Evolutionary conservation across 176 grass and related monocot genomes (phyloP).

Genomic region (Phyllostachys edulis): DNA sequence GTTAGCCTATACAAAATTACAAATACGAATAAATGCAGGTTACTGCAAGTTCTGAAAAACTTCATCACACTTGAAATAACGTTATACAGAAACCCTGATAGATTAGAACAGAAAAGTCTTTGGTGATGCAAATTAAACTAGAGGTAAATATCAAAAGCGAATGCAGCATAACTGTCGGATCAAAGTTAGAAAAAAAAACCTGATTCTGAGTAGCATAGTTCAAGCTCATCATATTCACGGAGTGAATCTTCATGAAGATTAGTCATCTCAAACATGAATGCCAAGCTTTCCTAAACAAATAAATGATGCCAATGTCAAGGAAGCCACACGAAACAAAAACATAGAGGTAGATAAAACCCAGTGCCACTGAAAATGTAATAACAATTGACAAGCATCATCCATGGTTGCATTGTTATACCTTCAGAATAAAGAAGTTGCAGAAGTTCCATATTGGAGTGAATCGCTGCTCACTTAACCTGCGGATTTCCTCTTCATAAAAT

Average conservation of each 20-base stretch:
- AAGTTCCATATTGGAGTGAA: constrained; percentile 96
- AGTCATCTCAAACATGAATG: constrained; percentile 98
- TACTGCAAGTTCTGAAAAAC: constrained; percentile 6
- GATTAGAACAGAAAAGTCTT: not conserved
- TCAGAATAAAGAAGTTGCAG: constrained; percentile 99
- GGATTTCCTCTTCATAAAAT: constrained; percentile 96
- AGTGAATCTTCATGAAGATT: constrained; percentile 97
- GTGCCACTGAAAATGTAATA: constrained; percentile 25
- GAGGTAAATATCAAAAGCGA: constrained; percentile 23
- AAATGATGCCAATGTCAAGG: constrained; percentile 6
- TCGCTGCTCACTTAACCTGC: constrained; percentile 91
- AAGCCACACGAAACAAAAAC: constrained; percentile 6
- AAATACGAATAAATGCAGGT: constrained; percentile 8
- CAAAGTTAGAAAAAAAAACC: constrained; percentile 46
- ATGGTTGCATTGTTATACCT: constrained; percentile 47
- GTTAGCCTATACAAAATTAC: constrained; percentile 20
- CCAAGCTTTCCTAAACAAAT: constrained; percentile 88
- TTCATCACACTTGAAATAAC: constrained; percentile 20
- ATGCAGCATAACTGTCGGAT: constrained; percentile 20
- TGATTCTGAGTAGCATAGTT: constrained; percentile 98
- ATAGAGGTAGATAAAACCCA: constrained; percentile 16
- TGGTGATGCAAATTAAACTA: constrained; percentile 11
- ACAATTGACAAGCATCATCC: constrained; percentile 7
- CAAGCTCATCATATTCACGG: constrained; percentile 96
- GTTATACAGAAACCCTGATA: not conserved